Evolutionary conservation across 2,329 filamentous ascomycete genomes (phyloP), one percentile per base, ranked within the genome.

Genomic region (Podosphaera xanthii): DNA sequence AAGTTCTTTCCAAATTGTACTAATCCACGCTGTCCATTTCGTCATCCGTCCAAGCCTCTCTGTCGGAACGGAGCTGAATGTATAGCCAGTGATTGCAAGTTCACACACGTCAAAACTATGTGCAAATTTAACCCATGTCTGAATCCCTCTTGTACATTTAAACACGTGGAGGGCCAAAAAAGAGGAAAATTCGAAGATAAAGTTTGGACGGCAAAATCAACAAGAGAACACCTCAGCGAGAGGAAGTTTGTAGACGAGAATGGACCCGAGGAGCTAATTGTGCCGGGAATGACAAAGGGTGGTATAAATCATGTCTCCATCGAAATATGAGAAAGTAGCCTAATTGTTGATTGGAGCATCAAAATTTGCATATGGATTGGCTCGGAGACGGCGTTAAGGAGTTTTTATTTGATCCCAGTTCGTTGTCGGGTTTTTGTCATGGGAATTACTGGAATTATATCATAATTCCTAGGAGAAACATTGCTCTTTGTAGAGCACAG

Each of bases 11-110:
- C 90, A 60, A 87, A 94, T 72, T 95, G 89, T 75, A 84, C 87
- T 57, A 96, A 97, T 70, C 79, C 83, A 7, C 77, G 80, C 65
- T 98, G 92, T 69, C 81, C 86, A 1, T 98, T 96, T 76, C 84
- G 84, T 70, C 92, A 98, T 69, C 89, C 89, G 0, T 79, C 78
- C 35, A 87, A 88, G 79, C 87, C 88, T 5, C 77, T 87, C 33
- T 98, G 92, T 74, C 83, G 87, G 61, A 96, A 96, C 69, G 92
- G 92, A 35, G 86, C 84, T 55, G 87, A 91, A 69, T 98, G 92
- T 75, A 83, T 83, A 42, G 81, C 81, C 3, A 74, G 82, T 10
- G 82, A 82, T 61, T 98, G 92, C 79, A 89, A 88, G 65, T 98
- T 94, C 69, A 90, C 87, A 10, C 92, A 98, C 72, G 74, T 86